phyloP scores from a whole-genome alignment of 2,329 filamentous ascomycete genomes.

The Alternaria triticimaculans region DNA sequence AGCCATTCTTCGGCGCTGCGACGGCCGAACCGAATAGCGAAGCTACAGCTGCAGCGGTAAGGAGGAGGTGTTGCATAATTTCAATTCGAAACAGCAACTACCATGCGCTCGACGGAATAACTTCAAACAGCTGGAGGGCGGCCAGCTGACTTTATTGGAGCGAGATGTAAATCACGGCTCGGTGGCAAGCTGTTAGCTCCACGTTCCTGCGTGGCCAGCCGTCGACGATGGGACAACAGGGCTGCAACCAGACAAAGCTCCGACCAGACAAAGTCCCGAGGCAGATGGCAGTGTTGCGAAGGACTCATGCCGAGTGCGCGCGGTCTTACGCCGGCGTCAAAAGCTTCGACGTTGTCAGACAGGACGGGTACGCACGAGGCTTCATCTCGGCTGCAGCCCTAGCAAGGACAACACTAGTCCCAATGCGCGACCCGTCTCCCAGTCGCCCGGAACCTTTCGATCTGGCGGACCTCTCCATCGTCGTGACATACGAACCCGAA shows the following conservation, averaged over 20 bases:
- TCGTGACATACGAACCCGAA: not conserved
- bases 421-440: not conserved
- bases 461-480: not conserved
- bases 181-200: constrained; percentile 3
- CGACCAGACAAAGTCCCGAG: constrained; percentile 5
- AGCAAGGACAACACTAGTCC: not conserved
- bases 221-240: not conserved
- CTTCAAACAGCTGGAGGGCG: not conserved
- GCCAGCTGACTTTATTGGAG: constrained; percentile 6
- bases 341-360: constrained; percentile 3
- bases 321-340: constrained; percentile 1
- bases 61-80: constrained; percentile 21
- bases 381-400: constrained; percentile 8
- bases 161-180: constrained; percentile 7
- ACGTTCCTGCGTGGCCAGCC: constrained; percentile 1
- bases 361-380: constrained; percentile 3
- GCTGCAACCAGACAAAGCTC: constrained; percentile 3
- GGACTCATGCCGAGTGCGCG: not conserved
- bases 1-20: constrained; percentile 4
- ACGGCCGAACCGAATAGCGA: constrained; percentile 15
- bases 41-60: constrained; percentile 15
- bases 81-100: constrained; percentile 10
- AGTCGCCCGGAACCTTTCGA: not conserved
- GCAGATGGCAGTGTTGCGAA: not conserved
- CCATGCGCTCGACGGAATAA: not conserved